These are phyloP conservation scores for Exobasidium cylindrosporum DNA, from an alignment of 1,284 basidiomycete species.

Conservation along the genomic window DNA sequence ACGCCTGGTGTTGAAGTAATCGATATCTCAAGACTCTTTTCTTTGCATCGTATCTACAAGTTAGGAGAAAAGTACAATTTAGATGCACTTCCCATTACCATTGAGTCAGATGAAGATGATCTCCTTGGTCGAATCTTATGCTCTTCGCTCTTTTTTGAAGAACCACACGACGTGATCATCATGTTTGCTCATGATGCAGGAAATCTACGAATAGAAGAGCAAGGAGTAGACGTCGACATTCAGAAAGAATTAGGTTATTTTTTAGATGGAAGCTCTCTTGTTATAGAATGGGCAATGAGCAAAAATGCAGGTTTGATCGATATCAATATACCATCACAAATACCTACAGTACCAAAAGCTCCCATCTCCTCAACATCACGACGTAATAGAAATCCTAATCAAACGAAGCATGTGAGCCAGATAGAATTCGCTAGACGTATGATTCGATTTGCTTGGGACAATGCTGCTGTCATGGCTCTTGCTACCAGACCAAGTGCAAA, in stretches of 20 bases:
- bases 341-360: conserved; percentile 54
- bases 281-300: conserved; percentile 72
- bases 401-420: conserved; percentile 57
- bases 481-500: conserved; percentile 56
- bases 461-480: conserved; percentile 65
- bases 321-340: conserved; percentile 75
- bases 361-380: not conserved
- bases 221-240: not conserved
- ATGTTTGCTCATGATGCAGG: conserved; percentile 48
- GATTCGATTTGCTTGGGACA: conserved; percentile 87
- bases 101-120: conserved; percentile 59
- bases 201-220: conserved; percentile 25
- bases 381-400: not conserved
- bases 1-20: conserved; percentile 9
- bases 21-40: conserved; percentile 67
- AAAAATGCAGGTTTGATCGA: conserved; percentile 75
- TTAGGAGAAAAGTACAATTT: conserved; percentile 71
- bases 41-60: conserved; percentile 75
- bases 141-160: conserved; percentile 64
- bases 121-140: conserved; percentile 78
- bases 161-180: conserved; percentile 25
- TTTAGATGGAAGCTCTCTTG: conserved; percentile 74
- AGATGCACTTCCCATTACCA: conserved; percentile 72
- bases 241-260: conserved; percentile 20
- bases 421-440: conserved; percentile 61